Evolutionary conservation across 2,329 filamentous ascomycete species (phyloP), one percentile per base, ranked within the genome.

Genomic region (Sporothrix luriei): DNA sequence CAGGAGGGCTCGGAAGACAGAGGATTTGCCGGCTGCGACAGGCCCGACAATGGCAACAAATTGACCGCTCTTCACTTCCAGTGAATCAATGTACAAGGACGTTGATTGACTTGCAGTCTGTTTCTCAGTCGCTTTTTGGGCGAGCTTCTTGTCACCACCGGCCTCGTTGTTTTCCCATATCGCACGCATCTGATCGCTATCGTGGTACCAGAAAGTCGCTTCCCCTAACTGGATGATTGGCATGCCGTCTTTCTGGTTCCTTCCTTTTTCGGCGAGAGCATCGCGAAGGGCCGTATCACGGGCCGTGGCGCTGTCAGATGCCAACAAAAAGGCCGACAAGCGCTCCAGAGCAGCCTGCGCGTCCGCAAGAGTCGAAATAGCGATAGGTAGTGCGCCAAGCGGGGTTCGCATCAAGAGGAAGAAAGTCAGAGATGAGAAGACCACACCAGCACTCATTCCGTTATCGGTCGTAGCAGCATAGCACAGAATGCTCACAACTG

Each of bases 321-420:
- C 73, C 5, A 73, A 21, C 71, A 75, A 71, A 24, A 75, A 75
- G 2, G 48, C 48, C 11, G 75, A 29, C 48, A 75, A 52, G 14
- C 74, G 74, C 66, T 75, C 74, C 10, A 75, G 66, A 4, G 74
- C 74, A 4, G 74, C 74, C 1, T 68, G 69, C 0, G 75, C 74
- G 66, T 75, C 75, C 6, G 74, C 74, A 57, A 75, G 73, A 19
- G 74, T 70, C 1, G 74, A 75, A 16, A 75, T 65, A 21, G 74
- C 66, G 51, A 71, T 73, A 26, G 73, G 73, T 38, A 75, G 55
- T 1, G 73, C 68, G 11, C 71, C 70, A 13, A 76, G 69, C 2
- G 75, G 75, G 19, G 74, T 73, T 4, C 75, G 72, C 61, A 75
- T 69, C 21, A 76, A 64, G 43, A 76, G 64, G 64, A 76, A 76